Evolutionary conservation across 352 stramenopile species (phyloP).

Genomic region (Phytopythium aichiense): DNA sequence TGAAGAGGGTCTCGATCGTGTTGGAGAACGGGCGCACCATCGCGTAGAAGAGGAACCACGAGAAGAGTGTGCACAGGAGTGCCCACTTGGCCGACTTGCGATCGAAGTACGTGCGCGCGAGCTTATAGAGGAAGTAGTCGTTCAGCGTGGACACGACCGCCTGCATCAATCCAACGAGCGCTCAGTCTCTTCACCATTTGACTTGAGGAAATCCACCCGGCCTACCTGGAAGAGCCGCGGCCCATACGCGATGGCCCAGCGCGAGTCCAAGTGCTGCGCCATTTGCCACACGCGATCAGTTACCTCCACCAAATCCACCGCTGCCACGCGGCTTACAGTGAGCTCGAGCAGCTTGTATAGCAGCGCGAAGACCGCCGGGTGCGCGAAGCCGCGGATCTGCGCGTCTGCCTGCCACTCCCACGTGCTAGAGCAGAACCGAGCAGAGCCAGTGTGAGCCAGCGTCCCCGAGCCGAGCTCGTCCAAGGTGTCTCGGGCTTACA

Average conservation of each 20-base stretch:
- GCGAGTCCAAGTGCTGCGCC: slow-evolving; percentile 62
- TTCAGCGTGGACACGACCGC: slow-evolving; percentile 59
- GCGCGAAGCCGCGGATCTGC: slow-evolving; percentile 69
- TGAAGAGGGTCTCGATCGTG: slow-evolving; percentile 80
- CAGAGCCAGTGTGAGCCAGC: not conserved
- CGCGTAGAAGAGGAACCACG: slow-evolving; percentile 86
- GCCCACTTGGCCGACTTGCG: slow-evolving; percentile 58
- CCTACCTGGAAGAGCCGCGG: slow-evolving; percentile 66
- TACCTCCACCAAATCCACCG: not conserved
- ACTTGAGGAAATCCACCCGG: not conserved
- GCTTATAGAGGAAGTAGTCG: slow-evolving; percentile 73
- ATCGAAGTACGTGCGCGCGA: slow-evolving; percentile 64
- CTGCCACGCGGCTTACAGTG: slow-evolving; percentile 24
- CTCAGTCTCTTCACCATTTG: not conserved
- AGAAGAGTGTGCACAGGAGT: slow-evolving; percentile 70
- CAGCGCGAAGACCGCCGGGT: slow-evolving; percentile 70
- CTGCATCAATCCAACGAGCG: slow-evolving; percentile 11
- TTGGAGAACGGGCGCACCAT: slow-evolving; percentile 87
- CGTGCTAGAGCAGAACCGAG: slow-evolving; percentile 31
- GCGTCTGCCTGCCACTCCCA: slow-evolving; percentile 84
- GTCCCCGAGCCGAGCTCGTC: not conserved
- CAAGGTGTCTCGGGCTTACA: slow-evolving; percentile 33
- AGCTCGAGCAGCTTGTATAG: slow-evolving; percentile 75
- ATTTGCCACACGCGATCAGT: not conserved
- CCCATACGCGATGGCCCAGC: slow-evolving; percentile 79